Evolutionary conservation across 2,329 filamentous ascomycete genomes (phyloP), one percentile per base, ranked within the genome.

Genomic region (Apiospora rasikravindrae): DNA sequence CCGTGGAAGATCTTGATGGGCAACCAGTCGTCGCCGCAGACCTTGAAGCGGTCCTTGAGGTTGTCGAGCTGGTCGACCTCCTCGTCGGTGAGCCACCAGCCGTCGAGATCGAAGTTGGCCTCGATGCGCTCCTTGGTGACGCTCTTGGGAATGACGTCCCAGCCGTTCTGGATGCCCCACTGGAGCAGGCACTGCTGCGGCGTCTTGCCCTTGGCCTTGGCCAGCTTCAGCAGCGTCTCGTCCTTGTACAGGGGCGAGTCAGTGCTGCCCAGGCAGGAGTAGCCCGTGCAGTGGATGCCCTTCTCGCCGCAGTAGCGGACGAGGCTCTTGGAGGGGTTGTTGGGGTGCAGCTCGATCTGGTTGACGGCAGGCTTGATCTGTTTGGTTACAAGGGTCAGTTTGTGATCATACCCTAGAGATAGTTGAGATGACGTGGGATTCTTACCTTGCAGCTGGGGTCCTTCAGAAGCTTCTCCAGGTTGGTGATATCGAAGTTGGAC

Each of bases 101-200:
- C 93, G 81, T 95, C 89, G 70, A 94, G 80, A 53, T 92, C 89
- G 77, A 91, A 94, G 87, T 97, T 97, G 74, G 85, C 89, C 83
- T 93, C 86, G 78, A 97, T 95, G 57, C 94, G 89, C 70, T 86
- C 86, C 76, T 90, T 88, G 76, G 89, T 95, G 72, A 95, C 92
- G 70, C 89, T 93, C 88, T 97, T 97, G 78, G 94, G 94, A 78
- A 97, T 94, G 70, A 97, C 94, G 75, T 90, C 93, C 86, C 92
- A 94, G 73, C 92, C 94, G 80, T 94, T 91, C 81, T 93, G 90
- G 71, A 97, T 84, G 75, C 94, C 94, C 94, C 94, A 97, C 77
- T 91, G 86, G 75, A 97, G 84, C 77, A 96, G 84, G 70, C 95
- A 89, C 86, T 97, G 93, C 85, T 95, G 91, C 13, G 89, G 86